Percentiles rank a stretch among this genome's conserved stretches.
These are phyloP conservation scores for Onygenales sp. DNA, from an alignment of 2,329 filamentous ascomycete genomes.

Conservation along the genomic window DNA sequence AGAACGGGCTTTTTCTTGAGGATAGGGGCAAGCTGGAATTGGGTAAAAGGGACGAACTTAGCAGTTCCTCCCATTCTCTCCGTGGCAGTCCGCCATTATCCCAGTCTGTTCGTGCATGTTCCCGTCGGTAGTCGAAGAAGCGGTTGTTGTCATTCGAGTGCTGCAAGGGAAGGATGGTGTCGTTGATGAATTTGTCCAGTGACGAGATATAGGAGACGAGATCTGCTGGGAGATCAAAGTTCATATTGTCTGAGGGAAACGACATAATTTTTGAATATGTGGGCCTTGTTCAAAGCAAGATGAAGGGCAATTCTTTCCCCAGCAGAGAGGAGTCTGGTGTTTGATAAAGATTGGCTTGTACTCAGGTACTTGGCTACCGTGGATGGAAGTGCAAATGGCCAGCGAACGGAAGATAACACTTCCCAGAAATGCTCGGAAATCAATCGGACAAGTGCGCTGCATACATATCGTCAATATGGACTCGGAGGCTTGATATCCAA, in stretches of 20 bases:
- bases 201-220: slow-evolving; percentile 38
- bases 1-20: background rate
- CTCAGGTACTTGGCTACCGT: no score
- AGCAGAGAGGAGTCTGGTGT: no score
- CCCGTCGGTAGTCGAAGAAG: slow-evolving; percentile 57
- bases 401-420: no score
- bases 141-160: slow-evolving; percentile 48
- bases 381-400: no score
- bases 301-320: no score
- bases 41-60: slow-evolving; percentile 17
- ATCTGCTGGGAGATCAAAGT: slow-evolving; percentile 46
- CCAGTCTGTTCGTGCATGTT: slow-evolving; percentile 54
- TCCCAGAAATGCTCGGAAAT: no score
- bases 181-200: slow-evolving; percentile 50
- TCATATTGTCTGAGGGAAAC: slow-evolving; percentile 28
- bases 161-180: slow-evolving; percentile 46
- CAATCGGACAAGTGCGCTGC: no score
- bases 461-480: no score
- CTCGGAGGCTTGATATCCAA: no score
- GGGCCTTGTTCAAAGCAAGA: no score
- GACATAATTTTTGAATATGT: background rate
- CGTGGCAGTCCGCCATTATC: slow-evolving; percentile 47
- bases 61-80: slow-evolving; percentile 49
- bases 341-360: no score
- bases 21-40: background rate